Conservation (phyloP, 148 eudicot genomes). For the Camellia sinensis region DNA sequence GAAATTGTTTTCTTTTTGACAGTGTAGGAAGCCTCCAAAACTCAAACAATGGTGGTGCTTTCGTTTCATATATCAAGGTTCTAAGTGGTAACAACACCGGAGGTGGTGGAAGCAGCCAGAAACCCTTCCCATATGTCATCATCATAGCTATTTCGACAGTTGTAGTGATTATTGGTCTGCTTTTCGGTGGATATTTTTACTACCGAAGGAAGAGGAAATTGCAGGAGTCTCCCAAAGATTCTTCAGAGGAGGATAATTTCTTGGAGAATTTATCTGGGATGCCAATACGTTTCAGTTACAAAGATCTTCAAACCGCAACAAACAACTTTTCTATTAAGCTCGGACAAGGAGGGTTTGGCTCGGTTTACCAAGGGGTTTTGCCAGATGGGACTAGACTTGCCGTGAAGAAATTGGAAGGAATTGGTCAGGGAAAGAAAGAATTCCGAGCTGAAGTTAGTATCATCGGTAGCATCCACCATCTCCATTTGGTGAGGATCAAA, state of each 20-base stretch:
- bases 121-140: conserved; percentile 31
- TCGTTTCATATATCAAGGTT: conserved; percentile 56
- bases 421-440: conserved; percentile 95
- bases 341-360: conserved; percentile 97
- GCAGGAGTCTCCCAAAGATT: conserved; percentile 36
- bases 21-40: conserved; percentile 62
- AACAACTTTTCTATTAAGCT: conserved; percentile 62
- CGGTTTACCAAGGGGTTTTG: conserved; percentile 72
- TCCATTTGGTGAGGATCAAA: conserved; percentile 72
- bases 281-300: conserved; percentile 81
- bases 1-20: conserved; percentile 64
- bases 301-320: conserved; percentile 73
- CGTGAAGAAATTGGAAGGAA: conserved; percentile 84
- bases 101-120: conserved; percentile 24
- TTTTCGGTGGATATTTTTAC: conserved; percentile 43
- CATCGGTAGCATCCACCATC: conserved; percentile 93
- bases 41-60: conserved; percentile 38
- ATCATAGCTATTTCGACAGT: conserved; percentile 48
- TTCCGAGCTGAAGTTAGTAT: conserved; percentile 96
- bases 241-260: conserved; percentile 88
- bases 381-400: conserved; percentile 72
- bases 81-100: conserved; percentile 22
- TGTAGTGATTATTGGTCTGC: conserved; percentile 41
- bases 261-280: conserved; percentile 72
- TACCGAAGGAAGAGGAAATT: conserved; percentile 31